These are phyloP conservation scores for Colletotrichum lupini DNA, from an alignment of 2,329 filamentous ascomycete genomes.

Conservation along the genomic window DNA sequence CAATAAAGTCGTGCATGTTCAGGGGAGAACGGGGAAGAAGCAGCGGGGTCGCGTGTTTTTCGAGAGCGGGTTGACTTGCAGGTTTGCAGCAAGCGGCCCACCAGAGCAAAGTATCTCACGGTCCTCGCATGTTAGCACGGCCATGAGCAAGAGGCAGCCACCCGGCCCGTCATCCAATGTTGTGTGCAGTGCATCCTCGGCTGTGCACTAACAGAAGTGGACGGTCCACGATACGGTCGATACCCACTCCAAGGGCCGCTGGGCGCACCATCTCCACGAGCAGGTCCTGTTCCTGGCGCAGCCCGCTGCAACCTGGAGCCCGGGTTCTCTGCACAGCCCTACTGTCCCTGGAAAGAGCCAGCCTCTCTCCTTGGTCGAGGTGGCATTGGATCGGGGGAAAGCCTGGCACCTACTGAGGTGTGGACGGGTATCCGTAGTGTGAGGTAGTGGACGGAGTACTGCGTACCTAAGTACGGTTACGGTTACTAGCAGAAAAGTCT, in stretches of 20 bases:
- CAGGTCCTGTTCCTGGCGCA: slow-evolving; percentile 34
- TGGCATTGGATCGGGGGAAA: slow-evolving; percentile 23
- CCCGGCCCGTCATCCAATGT: neutral
- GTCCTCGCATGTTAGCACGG: neutral
- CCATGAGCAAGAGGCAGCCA: slow-evolving; percentile 7
- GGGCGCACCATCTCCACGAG: neutral
- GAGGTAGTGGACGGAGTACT: neutral
- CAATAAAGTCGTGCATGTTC: slow-evolving; percentile 25
- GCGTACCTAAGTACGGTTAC: too few relatives aligned
- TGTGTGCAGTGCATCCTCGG: neutral
- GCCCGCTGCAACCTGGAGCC: slow-evolving; percentile 20
- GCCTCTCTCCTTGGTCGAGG: slow-evolving; percentile 6
- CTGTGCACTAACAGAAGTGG: slow-evolving; percentile 9
- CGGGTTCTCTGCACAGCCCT: slow-evolving; percentile 33
- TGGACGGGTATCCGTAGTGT: neutral
- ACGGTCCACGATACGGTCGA: neutral
- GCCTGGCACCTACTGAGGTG: neutral
- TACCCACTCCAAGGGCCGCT: neutral
- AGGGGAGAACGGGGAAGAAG: neutral
- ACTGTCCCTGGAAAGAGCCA: slow-evolving; percentile 30
- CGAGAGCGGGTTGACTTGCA: slow-evolving; percentile 26
- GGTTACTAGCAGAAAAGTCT: neutral
- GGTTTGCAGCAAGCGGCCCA: neutral
- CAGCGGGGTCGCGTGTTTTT: slow-evolving; percentile 19
- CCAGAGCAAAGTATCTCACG: neutral